A percentile compares a stretch with the other conserved stretches of the same genome.
These are phyloP conservation scores for Lasiodiplodia sp. DNA, from an alignment of 2,329 filamentous ascomycete species.

Conservation along the genomic window DNA sequence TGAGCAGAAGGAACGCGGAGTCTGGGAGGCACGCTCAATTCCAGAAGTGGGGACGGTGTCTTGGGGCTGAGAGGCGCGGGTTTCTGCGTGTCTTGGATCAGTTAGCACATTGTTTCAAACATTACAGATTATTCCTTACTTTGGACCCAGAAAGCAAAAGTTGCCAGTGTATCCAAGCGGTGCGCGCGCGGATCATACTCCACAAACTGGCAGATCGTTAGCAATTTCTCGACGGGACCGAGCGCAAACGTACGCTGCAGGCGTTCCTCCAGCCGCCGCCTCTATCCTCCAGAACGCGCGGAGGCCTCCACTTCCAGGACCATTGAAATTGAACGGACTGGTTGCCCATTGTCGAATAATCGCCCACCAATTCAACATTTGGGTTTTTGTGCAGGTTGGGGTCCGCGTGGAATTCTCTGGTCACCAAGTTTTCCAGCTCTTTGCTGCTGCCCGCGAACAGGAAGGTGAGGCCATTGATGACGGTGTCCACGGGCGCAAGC, in stretches of 20 bases:
- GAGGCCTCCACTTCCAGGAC: slow-evolving; percentile 97
- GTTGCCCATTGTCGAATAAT: slow-evolving; percentile 84
- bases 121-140: slow-evolving; percentile 60
- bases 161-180: slow-evolving; percentile 83
- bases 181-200: slow-evolving; percentile 97
- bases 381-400: slow-evolving; percentile 97
- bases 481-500: slow-evolving; percentile 65
- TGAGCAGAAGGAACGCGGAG: slow-evolving; percentile 86
- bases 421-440: slow-evolving; percentile 93
- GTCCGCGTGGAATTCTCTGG: slow-evolving; percentile 93
- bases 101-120: slow-evolving; percentile 13
- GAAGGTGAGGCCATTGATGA: slow-evolving; percentile 88
- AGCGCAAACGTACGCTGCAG: slow-evolving; percentile 72
- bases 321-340: slow-evolving; percentile 89
- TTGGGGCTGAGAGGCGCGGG: slow-evolving; percentile 47
- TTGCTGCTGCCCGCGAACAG: slow-evolving; percentile 84
- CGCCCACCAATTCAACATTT: slow-evolving; percentile 94
- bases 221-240: not conserved
- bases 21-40: slow-evolving; percentile 75
- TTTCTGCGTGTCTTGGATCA: slow-evolving; percentile 45
- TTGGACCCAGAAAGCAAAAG: slow-evolving; percentile 94
- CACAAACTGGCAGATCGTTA: slow-evolving; percentile 70
- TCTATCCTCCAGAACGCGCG: slow-evolving; percentile 79
- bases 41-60: slow-evolving; percentile 72
- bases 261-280: slow-evolving; percentile 94